Base-by-base conservation (phyloP, 164 flowering plant species). In the Magnolia kwangsiensis region DNA sequence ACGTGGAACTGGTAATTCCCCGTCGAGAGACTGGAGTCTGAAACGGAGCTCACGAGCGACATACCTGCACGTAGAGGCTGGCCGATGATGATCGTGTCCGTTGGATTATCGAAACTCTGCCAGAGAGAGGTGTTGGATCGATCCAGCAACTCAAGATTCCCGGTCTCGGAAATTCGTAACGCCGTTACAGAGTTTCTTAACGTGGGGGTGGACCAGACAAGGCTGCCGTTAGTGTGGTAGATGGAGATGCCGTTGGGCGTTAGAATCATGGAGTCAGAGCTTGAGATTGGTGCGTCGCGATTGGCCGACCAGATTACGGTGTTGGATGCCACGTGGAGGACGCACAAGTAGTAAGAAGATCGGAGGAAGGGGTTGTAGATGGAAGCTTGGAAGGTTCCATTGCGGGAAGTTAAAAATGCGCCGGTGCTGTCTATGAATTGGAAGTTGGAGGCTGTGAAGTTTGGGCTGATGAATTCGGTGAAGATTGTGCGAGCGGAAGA, bases 231-330 rank as follows among this genome's bases (percentile, higher is more conserved):
- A 49, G 81, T 66, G 65, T 81, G 86, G 66, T 50, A 3, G 75
- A 92, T 75, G 23, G 74, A 67, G 16, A 95, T 78, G 23, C 98
- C 98, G 23, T 70, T 69, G 45, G 45, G 13, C 7, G 92, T 86
- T 6, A 93, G 89, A 23, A 50, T 68, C 83, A 91, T 77, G 16
- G 51, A 27, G 69, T 87, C 94, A 8, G 92, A 86, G 45, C 24
- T 80, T 0, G 95, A 87, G 51, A 91, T 79, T 1, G 96, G 89
- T 23, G 84, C 50, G 74, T 88, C 84, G 1, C 89, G 87, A 74
- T 91, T 93, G 27, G 97, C 97, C 3, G 97, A 84, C 97, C 98
- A 95, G 74, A 87, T 85, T 78, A 91, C 68, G n/a, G 84, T 63
- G 78, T 85, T 78, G 50, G 98, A 93, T 1, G 72, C 79, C 10